Conservation (phyloP, 331 rosid species). For the Quercus tomentella region DNA sequence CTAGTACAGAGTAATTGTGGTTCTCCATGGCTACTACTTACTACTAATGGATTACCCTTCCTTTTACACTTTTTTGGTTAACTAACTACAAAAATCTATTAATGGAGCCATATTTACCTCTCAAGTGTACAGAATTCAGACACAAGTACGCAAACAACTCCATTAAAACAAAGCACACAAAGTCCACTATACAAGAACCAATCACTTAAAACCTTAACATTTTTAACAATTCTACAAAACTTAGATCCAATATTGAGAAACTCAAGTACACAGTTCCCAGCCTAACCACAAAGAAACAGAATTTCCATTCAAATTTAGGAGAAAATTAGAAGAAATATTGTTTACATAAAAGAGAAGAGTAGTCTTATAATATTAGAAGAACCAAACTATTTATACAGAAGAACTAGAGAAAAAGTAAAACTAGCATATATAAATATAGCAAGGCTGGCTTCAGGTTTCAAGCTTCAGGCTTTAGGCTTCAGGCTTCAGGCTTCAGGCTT, state of each 20-base stretch:
- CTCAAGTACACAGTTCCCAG: neutral
- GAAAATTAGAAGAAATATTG: too few species aligned
- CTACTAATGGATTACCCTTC: conserved; percentile 40
- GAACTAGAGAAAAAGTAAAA: too few species aligned
- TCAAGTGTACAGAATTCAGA: neutral
- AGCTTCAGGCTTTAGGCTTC: too few species aligned
- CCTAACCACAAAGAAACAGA: too few species aligned
- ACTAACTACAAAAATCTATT: conserved; percentile 33
- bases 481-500: too few species aligned
- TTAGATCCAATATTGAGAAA: conserved; percentile 4
- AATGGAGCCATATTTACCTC: conserved; percentile 30
- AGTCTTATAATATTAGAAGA: too few species aligned
- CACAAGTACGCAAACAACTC: neutral
- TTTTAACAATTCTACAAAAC: neutral
- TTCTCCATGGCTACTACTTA: conserved; percentile 30
- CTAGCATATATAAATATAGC: too few species aligned
- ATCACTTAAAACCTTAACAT: neutral
- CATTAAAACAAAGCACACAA: neutral
- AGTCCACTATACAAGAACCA: neutral
- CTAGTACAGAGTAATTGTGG: conserved; percentile 35
- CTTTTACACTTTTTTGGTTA: conserved; percentile 17
- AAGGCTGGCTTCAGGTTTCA: too few species aligned
- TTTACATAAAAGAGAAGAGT: too few species aligned
- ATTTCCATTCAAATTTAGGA: too few species aligned
- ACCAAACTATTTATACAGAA: too few species aligned